A percentile compares a stretch with the other conserved stretches of the same genome.
Conservation (phyloP, 805 yeast species). For the Wickerhamiella dianesei region DNA sequence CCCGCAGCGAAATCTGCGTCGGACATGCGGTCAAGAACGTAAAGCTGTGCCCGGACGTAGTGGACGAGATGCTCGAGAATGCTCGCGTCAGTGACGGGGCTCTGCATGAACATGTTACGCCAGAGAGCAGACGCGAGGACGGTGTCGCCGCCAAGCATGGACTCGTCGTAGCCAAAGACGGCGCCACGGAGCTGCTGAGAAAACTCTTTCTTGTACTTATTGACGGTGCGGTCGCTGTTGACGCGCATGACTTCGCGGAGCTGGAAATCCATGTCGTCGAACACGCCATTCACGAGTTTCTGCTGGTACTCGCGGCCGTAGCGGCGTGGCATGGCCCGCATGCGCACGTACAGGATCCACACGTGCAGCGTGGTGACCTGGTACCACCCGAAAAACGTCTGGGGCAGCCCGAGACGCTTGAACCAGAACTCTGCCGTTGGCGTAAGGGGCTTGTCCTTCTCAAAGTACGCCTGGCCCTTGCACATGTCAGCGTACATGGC, state of each 20-base stretch:
- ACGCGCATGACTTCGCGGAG: slow-evolving; percentile 79
- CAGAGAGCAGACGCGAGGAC: slow-evolving; percentile 32
- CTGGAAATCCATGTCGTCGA: slow-evolving; percentile 78
- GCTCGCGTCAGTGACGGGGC: slow-evolving; percentile 63
- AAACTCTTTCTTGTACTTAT: slow-evolving; percentile 77
- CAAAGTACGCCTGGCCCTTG: slow-evolving; percentile 54
- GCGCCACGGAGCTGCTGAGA: slow-evolving; percentile 82
- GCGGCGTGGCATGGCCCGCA: slow-evolving; percentile 91
- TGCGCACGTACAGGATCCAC: slow-evolving; percentile 87
- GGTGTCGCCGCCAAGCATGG: slow-evolving; percentile 59
- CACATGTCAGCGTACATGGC: slow-evolving; percentile 75
- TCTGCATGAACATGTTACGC: slow-evolving; percentile 83
- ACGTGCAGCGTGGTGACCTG: slow-evolving; percentile 82
- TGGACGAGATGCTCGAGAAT: slow-evolving; percentile 82
- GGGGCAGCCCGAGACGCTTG: slow-evolving; percentile 66
- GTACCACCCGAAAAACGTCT: slow-evolving; percentile 90
- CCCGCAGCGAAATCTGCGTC: slow-evolving; percentile 94
- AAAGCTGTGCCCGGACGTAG: slow-evolving; percentile 78
- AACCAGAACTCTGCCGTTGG: slow-evolving; percentile 74
- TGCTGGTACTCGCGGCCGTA: slow-evolving; percentile 85
- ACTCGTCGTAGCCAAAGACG: slow-evolving; percentile 87
- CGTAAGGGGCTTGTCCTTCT: slow-evolving; percentile 30
- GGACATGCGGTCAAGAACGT: slow-evolving; percentile 69
- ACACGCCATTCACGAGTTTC: slow-evolving; percentile 75
- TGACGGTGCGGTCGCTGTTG: slow-evolving; percentile 65